phyloP scores from a whole-genome alignment of 495 filamentous ascomycete genomes.

The Penicillium dipodomyicola region DNA sequence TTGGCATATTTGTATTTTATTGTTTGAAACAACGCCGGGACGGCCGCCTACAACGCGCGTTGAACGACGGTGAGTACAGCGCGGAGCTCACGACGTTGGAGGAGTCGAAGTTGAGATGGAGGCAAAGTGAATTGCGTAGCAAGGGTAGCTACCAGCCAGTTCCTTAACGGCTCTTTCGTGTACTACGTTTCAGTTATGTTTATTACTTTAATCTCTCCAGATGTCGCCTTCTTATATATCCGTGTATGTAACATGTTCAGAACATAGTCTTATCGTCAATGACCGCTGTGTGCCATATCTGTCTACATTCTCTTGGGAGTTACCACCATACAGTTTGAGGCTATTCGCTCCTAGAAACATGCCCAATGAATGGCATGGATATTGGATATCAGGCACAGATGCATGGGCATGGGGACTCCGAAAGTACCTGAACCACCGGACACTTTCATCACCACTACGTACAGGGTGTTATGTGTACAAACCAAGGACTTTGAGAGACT shows the following conservation, averaged over 20 bases:
- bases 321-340: no score
- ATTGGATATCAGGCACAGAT: no score
- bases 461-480: not conserved
- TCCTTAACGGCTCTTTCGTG: not conserved
- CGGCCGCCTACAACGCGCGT: constrained; percentile 21
- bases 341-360: no score
- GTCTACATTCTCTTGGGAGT: no score
- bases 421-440: no score
- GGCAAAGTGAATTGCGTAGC: constrained; percentile 15
- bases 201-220: not conserved
- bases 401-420: no score
- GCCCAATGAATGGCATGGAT: no score
- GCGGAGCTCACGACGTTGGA: constrained; percentile 14
- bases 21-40: constrained; percentile 17
- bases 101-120: constrained; percentile 14
- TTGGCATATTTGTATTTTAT: constrained; percentile 15
- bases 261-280: no score
- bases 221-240: not conserved
- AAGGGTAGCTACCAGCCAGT: constrained; percentile 17
- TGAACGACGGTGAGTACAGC: constrained; percentile 15
- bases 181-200: not conserved
- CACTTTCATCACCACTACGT: no score
- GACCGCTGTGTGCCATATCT: no score
- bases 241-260: no score
- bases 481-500: not conserved